Percentiles rank a stretch among this genome's conserved stretches.
phyloP scores from a whole-genome alignment of 441 rosid genomes.

The Cnidoscolus chayamansa region DNA sequence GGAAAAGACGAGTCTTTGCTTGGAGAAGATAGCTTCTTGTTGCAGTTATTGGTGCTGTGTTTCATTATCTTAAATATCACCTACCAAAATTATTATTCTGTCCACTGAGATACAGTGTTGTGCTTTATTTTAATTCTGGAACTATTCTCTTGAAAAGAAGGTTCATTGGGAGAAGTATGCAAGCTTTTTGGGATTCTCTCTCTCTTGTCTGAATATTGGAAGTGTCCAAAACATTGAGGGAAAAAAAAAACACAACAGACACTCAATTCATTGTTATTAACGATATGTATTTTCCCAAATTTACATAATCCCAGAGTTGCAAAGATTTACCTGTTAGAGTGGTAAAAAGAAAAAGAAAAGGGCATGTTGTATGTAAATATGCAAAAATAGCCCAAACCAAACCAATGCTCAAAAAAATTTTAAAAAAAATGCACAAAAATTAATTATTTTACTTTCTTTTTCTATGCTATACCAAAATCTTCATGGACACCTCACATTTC shows the following conservation, averaged over 20 bases:
- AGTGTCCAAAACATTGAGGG: not conserved
- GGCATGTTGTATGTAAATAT: not conserved
- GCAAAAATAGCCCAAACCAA: constrained; percentile 17
- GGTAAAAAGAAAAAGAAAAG: constrained; percentile 2
- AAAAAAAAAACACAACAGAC: constrained; percentile 1
- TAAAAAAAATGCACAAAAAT: not conserved
- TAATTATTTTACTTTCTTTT: constrained; percentile 4
- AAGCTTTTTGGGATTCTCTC: not conserved
- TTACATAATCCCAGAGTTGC: constrained; percentile 23
- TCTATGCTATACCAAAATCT: constrained; percentile 16
- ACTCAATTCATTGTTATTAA: constrained; percentile 27
- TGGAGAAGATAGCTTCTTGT: constrained; percentile 15
- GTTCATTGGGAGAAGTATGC: too few relatives aligned
- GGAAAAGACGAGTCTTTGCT: constrained; percentile 12
- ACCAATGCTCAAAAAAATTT: not conserved
- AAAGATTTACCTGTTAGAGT: constrained; percentile 19
- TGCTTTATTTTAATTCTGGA: not conserved
- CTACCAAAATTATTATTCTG: not conserved
- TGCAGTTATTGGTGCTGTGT: not conserved
- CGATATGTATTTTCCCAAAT: constrained; percentile 31
- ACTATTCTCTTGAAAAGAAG: not conserved
- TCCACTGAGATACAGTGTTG: constrained; percentile 26
- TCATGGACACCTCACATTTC: constrained; percentile 73
- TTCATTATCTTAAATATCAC: constrained; percentile 5
- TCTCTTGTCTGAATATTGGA: not conserved